A percentile compares a stretch with the other conserved stretches of the same genome.
Evolutionary conservation across 2,329 filamentous ascomycete genomes (phyloP).

Genomic region (Penicillium sp.): DNA sequence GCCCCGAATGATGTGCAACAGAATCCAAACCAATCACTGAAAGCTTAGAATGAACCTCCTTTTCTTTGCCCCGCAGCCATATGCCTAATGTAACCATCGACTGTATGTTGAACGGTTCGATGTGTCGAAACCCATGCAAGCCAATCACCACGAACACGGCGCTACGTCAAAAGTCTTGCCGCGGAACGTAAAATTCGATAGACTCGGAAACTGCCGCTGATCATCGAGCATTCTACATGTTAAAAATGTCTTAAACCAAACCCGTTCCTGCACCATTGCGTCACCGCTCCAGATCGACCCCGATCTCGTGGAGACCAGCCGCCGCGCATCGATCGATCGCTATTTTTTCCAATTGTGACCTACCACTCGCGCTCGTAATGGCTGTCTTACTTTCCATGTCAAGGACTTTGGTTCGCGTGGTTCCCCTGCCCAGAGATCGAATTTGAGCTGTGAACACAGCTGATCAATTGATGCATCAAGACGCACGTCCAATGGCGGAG

Average conservation of each 20-base stretch:
- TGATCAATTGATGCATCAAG: constrained; percentile 24
- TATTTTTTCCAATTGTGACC: constrained; percentile 13
- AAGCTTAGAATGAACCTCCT: not conserved
- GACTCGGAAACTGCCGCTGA: constrained; percentile 11
- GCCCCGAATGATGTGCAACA: not conserved
- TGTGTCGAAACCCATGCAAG: constrained; percentile 11
- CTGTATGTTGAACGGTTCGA: constrained; percentile 1
- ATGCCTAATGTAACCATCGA: not conserved
- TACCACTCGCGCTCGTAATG: constrained; percentile 4
- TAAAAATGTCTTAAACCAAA: constrained; percentile 7
- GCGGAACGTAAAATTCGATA: constrained; percentile 18
- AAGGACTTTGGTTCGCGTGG: constrained; percentile 4
- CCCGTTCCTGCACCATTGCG: constrained; percentile 18
- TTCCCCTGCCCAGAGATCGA: not conserved
- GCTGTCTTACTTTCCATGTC: not conserved
- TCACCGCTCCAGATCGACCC: constrained; percentile 9
- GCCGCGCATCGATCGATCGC: constrained; percentile 22
- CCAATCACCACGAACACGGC: constrained; percentile 6
- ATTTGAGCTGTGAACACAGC: not conserved
- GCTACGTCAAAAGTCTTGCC: constrained; percentile 1
- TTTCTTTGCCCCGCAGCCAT: not conserved
- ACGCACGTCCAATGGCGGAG: not conserved
- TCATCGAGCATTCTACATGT: constrained; percentile 15
- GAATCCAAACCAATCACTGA: not conserved
- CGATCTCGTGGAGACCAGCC: constrained; percentile 16